phyloP scores from a whole-genome alignment of 164 flowering plant genomes.

The Dillenia turbinata region DNA sequence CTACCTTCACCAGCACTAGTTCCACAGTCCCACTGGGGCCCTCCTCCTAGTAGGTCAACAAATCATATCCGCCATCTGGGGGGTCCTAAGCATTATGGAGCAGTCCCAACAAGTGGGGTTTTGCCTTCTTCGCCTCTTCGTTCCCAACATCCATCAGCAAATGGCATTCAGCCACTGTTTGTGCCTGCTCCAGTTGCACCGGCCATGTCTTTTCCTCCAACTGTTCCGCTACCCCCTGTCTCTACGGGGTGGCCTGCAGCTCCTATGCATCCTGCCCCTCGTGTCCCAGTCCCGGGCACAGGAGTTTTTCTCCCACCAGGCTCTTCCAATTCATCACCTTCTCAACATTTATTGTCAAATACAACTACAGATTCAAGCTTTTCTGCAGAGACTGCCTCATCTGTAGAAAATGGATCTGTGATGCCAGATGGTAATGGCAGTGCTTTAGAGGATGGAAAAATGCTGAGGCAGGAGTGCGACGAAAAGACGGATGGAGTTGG shows the following conservation, averaged over 20 bases:
- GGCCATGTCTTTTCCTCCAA: conserved; percentile 49
- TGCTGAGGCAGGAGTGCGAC: conserved; percentile 35
- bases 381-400: conserved; percentile 20
- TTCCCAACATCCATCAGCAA: conserved; percentile 45
- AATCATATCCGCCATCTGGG: conserved; percentile 45
- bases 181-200: conserved; percentile 47
- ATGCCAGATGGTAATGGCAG: conserved; percentile 17
- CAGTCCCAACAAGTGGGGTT: conserved; percentile 54
- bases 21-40: conserved; percentile 50
- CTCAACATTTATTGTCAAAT: conserved; percentile 17
- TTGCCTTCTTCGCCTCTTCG: conserved; percentile 50
- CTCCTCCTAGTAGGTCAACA: conserved; percentile 42
- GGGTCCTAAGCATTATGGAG: conserved; percentile 48
- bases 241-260: conserved; percentile 58
- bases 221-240: conserved; percentile 55
- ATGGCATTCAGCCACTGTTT: conserved; percentile 57
- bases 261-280: conserved; percentile 58
- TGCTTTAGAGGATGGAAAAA: conserved; percentile 22
- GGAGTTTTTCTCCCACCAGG: conserved; percentile 91
- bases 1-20: conserved; percentile 24
- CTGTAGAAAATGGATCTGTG: conserved; percentile 25
- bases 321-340: conserved; percentile 41
- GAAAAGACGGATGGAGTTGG: conserved; percentile 20
- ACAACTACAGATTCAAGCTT: conserved; percentile 21
- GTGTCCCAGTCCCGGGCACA: conserved; percentile 72